Percentiles rank a stretch among this genome's conserved stretches.
Evolutionary conservation across 2,329 filamentous ascomycete species (phyloP).

Genomic region (Thelonectria discophora): DNA sequence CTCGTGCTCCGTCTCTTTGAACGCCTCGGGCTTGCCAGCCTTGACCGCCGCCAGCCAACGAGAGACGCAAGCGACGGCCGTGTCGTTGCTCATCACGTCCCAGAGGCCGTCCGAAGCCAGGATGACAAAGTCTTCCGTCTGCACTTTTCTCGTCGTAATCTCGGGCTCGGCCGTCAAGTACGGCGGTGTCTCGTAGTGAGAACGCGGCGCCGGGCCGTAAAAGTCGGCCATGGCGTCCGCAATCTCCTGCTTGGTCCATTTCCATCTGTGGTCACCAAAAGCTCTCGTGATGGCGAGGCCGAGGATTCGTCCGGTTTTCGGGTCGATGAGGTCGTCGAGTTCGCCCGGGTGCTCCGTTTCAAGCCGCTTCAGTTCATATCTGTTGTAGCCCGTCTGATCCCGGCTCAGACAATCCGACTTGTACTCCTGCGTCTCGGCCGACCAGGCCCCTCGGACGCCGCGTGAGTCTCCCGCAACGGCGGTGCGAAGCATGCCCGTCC

Average conservation of each 20-base stretch:
- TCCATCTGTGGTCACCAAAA: constrained; percentile 75
- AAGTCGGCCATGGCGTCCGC: constrained; percentile 52
- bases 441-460: constrained; percentile 66
- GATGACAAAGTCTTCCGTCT: constrained; percentile 65
- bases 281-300: constrained; percentile 70
- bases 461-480: constrained; percentile 75
- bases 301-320: constrained; percentile 65
- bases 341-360: constrained; percentile 69
- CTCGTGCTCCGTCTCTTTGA: constrained; percentile 31
- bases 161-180: constrained; percentile 75
- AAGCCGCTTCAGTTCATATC: constrained; percentile 64
- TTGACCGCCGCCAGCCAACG: constrained; percentile 57
- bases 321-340: constrained; percentile 58
- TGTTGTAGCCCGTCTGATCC: constrained; percentile 73
- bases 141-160: constrained; percentile 64
- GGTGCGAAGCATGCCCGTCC: constrained; percentile 62
- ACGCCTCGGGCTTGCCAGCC: constrained; percentile 38
- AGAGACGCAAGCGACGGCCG: constrained; percentile 66
- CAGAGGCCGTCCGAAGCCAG: constrained; percentile 74
- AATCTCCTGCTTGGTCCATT: constrained; percentile 64
- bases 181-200: constrained; percentile 64
- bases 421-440: constrained; percentile 55
- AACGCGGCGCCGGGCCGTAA: constrained; percentile 55
- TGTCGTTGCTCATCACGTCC: constrained; percentile 65
- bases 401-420: constrained; percentile 63